Evolutionary conservation across 805 yeast species (phyloP).

Genomic region (Metschnikowia dekortorum): DNA sequence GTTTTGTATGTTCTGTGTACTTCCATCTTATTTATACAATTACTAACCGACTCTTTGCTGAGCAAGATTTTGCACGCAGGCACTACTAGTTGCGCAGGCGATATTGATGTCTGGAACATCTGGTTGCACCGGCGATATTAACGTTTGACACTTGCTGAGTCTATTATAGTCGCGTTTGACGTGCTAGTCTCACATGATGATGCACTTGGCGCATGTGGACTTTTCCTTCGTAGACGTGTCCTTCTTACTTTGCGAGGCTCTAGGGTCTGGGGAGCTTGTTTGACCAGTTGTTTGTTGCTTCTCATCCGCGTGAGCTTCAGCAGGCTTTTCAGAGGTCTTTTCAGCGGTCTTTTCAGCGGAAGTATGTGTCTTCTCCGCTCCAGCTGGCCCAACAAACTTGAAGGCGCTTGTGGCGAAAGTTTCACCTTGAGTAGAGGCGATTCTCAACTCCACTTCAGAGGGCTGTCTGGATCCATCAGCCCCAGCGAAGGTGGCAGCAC

Average conservation of each 20-base stretch:
- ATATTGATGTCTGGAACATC: too few species aligned
- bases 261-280: slow-evolving; percentile 3
- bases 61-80: too few species aligned
- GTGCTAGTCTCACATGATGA: slow-evolving; percentile 7
- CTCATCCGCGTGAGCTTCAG: neutral
- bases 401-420: slow-evolving; percentile 39
- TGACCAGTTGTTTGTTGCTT: neutral
- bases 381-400: slow-evolving; percentile 18
- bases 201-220: slow-evolving; percentile 15
- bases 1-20: slow-evolving; percentile 1
- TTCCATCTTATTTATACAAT: neutral
- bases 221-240: slow-evolving; percentile 6
- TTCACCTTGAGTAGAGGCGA: slow-evolving; percentile 66
- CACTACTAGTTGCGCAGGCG: too few species aligned
- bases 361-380: neutral
- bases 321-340: neutral
- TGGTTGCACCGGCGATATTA: too few species aligned
- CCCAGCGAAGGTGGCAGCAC: slow-evolving; percentile 79
- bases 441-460: slow-evolving; percentile 54
- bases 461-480: slow-evolving; percentile 73
- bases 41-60: neutral
- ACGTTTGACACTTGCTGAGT: neutral
- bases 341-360: neutral
- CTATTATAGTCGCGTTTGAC: neutral
- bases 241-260: slow-evolving; percentile 10